phyloP scores from a whole-genome alignment of 257 asterid genomes.

The Leonotis leonurus region DNA sequence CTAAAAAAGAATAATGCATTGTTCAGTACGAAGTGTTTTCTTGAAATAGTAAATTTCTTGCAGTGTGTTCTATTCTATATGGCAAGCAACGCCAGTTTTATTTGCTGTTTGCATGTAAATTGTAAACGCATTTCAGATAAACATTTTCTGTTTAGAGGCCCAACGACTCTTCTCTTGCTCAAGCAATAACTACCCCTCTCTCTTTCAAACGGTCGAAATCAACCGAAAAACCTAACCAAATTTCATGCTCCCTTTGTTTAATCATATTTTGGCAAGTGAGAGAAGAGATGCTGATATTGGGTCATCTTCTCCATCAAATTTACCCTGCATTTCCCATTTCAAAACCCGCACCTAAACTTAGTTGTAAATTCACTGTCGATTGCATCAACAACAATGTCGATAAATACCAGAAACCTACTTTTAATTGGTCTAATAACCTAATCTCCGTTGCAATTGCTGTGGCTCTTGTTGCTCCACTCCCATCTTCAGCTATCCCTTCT shows the following conservation, averaged over 20 bases:
- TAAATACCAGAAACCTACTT: conserved; percentile 2
- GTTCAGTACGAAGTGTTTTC: no score
- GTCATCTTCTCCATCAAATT: conserved; percentile 21
- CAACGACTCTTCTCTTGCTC: no score
- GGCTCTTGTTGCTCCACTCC: conserved; percentile 55
- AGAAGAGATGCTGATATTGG: conserved; percentile 14
- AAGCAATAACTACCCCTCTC: no score
- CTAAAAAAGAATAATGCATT: no score
- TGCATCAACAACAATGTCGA: not conserved
- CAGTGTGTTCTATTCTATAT: no score
- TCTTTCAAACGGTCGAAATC: no score
- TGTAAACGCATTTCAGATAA: no score
- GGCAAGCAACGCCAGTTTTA: no score
- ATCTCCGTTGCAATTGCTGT: conserved; percentile 58
- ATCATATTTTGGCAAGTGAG: not conserved
- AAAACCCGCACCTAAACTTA: conserved; percentile 14
- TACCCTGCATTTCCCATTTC: conserved; percentile 15
- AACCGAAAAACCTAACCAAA: conserved; percentile 10
- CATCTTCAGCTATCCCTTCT: conserved; percentile 66
- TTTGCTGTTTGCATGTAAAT: no score
- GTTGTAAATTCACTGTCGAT: not conserved
- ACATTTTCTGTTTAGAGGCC: no score
- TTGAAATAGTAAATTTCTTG: no score
- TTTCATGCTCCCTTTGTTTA: not conserved
- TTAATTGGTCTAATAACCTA: conserved; percentile 30